These are phyloP conservation scores for Fomitopsis palustris DNA, from an alignment of 1,284 basidiomycete species.

Conservation along the genomic window DNA sequence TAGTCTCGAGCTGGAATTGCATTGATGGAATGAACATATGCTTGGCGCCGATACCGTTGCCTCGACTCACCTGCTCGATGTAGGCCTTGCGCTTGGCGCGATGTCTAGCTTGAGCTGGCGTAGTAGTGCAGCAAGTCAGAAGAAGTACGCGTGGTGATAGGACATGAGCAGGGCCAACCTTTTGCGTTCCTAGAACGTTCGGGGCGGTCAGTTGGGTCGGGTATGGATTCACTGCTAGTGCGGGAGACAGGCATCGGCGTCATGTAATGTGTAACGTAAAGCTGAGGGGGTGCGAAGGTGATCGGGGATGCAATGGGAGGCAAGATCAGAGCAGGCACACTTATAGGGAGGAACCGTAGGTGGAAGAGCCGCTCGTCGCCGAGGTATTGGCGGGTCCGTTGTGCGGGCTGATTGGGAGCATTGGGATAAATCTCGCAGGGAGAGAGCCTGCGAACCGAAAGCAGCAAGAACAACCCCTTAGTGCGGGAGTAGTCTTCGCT, in stretches of 20 bases:
- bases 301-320: slow-evolving; percentile 28
- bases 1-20: slow-evolving; percentile 63
- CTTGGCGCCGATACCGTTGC: neutral
- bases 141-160: neutral
- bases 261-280: slow-evolving; percentile 34
- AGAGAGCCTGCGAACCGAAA: neutral
- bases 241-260: slow-evolving; percentile 27
- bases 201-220: slow-evolving; percentile 40
- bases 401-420: neutral
- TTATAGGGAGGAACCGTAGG: slow-evolving; percentile 22
- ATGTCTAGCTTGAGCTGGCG: slow-evolving; percentile 81
- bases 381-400: neutral
- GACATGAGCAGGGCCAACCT: slow-evolving; percentile 16
- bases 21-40: slow-evolving; percentile 3
- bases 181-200: slow-evolving; percentile 54
- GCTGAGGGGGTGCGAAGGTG: slow-evolving; percentile 22
- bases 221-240: slow-evolving; percentile 13
- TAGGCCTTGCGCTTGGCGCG: slow-evolving; percentile 91
- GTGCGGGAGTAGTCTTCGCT: slow-evolving; percentile 5
- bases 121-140: neutral
- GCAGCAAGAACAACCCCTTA: neutral
- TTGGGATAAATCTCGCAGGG: slow-evolving; percentile 2
- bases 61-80: slow-evolving; percentile 72
- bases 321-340: slow-evolving; percentile 22
- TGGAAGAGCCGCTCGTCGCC: slow-evolving; percentile 16